phyloP scores from a whole-genome alignment of 495 filamentous ascomycete species.

The Hypoxylon lienhwacheense region DNA sequence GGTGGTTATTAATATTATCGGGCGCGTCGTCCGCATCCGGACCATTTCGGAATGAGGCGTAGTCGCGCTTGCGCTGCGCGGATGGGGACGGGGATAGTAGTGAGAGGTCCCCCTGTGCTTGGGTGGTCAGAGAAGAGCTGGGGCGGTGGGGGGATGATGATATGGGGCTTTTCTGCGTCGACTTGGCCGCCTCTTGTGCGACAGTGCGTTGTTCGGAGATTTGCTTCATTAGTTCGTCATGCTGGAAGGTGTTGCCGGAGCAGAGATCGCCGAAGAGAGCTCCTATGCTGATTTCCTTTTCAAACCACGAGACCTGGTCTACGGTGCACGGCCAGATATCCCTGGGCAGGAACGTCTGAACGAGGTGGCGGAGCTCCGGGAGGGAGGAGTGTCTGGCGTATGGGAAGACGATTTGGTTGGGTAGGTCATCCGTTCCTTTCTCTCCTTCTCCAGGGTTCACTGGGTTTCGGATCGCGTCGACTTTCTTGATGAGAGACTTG shows the following conservation, averaged over 20 bases:
- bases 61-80: constrained; percentile 1
- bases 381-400: constrained; percentile 93
- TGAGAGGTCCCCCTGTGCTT: neutral
- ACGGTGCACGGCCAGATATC: constrained; percentile 88
- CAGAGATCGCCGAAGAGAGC: constrained; percentile 74
- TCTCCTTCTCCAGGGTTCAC: constrained; percentile 1
- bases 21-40: neutral
- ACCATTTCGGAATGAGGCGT: constrained; percentile 1
- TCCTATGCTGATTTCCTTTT: constrained; percentile 61
- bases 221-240: constrained; percentile 65
- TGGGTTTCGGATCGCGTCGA: constrained; percentile 23
- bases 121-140: neutral
- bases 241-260: constrained; percentile 57
- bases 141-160: neutral
- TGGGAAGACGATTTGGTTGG: constrained; percentile 64
- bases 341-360: constrained; percentile 67
- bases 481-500: constrained; percentile 37
- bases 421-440: constrained; percentile 25
- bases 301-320: constrained; percentile 61
- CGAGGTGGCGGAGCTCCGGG: constrained; percentile 70
- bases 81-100: neutral
- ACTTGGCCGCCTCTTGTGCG: no score
- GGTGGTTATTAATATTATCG: no score
- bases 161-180: no score
- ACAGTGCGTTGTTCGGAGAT: neutral